Base-by-base conservation (phyloP, 371 early-diverging fungal species). In the Lichtheimia hyalospora region DNA sequence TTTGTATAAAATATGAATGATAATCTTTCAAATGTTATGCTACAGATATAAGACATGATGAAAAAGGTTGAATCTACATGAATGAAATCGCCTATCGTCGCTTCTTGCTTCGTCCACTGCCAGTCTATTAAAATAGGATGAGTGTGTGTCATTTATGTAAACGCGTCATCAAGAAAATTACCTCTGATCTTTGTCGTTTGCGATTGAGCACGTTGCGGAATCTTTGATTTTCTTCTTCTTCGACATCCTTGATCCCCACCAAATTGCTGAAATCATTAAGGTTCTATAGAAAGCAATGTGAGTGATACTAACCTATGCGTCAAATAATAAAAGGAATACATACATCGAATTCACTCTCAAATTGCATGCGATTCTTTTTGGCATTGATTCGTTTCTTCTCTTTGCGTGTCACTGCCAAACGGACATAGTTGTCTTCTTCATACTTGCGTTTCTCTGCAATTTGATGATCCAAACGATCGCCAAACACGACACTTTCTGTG, bases 381-480 rank as follows among this genome's bases (percentile, higher is more conserved):
- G 84, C 82, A 44, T 87, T 73, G 57, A 92, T 51, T 55, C 83
- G 76, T 63, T 82, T 79, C 74, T 88, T 83, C 57, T 95, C 93
- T 70, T 91, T 89, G 66, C 88, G 87, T 44, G 89, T 89, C 25
- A 90, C 59, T 49, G 81, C 75, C 34, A 95, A 69, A 60, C 98
- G 89, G 48, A 89, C 85, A 68, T 94, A 96, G 70, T 95, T 94
- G 28, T 92, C 91, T 73, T 96, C 96, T 77, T 98, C 98, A 64
- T 90, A 95, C 23, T 77, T 69, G 43, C 81, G 75, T 54, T 92
- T 85, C 66, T 94, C 92, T 15, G 70, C 73, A 62, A 87, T 72
- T 49, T 78, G 58, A 52, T 67, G 74, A 66, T 86, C 84, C 48
- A 84, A 67, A 7, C 77, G 73, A 46, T 84, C 84, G 59, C 79